A percentile compares a stretch with the other conserved stretches of the same genome.
Conservation (phyloP, 768 basidiomycete species). For the Trichaptum fuscoviolaceum region DNA sequence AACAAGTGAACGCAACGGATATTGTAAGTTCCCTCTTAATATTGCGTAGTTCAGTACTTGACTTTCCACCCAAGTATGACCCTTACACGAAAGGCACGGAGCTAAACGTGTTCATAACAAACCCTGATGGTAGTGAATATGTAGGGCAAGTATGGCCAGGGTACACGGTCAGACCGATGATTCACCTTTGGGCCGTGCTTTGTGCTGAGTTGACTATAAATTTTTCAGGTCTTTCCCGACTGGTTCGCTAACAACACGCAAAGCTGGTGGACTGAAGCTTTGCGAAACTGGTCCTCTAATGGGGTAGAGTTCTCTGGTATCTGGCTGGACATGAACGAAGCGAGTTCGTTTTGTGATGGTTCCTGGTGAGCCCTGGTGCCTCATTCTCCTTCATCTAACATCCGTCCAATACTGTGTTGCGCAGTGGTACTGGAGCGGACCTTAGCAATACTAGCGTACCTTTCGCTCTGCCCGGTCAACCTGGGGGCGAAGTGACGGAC, state of each 20-base stretch:
- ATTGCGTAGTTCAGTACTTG: constrained; percentile 2
- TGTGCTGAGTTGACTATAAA: constrained; percentile 8
- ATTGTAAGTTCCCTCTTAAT: constrained; percentile 37
- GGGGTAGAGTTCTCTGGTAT: constrained; percentile 61
- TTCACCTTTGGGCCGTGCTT: not conserved
- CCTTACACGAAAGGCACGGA: constrained; percentile 61
- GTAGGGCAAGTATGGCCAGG: constrained; percentile 62
- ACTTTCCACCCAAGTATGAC: constrained; percentile 43
- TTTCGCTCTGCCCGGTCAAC: constrained; percentile 52
- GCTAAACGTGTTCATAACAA: constrained; percentile 65
- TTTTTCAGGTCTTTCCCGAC: constrained; percentile 49
- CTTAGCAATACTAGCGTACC: constrained; percentile 49
- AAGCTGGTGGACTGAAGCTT: constrained; percentile 56
- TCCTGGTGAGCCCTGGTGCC: constrained; percentile 39
- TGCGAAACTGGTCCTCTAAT: constrained; percentile 45
- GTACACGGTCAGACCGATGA: constrained; percentile 43
- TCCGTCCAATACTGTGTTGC: not conserved
- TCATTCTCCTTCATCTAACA: constrained; percentile 2
- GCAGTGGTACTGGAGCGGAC: constrained; percentile 53
- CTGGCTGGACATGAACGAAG: constrained; percentile 71
- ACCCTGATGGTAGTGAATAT: constrained; percentile 68
- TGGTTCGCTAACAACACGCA: constrained; percentile 53
- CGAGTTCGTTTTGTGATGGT: constrained; percentile 57
- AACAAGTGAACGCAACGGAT: constrained; percentile 55
- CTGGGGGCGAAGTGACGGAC: constrained; percentile 44